phyloP scores from a whole-genome alignment of 306 rosid species.

The Potentilla sterilis region DNA sequence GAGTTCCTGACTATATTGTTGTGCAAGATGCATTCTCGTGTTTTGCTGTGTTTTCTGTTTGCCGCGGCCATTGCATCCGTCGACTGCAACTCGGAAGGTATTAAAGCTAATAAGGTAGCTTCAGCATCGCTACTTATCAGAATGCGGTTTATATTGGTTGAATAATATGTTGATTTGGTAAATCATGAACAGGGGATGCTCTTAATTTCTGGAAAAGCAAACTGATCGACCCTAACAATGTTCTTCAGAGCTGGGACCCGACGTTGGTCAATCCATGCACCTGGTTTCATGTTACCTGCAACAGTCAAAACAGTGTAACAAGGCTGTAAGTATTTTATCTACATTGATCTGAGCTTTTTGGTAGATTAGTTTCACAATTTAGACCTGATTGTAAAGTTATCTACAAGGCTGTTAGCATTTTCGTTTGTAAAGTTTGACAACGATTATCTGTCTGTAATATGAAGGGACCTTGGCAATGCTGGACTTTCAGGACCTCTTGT shows the following conservation, averaged over 20 bases:
- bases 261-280: constrained; percentile 29
- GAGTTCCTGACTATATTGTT: background rate
- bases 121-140: background rate
- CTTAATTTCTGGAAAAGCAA: constrained; percentile 18
- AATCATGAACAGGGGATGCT: constrained; percentile 13
- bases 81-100: constrained; percentile 30
- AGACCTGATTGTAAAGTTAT: background rate
- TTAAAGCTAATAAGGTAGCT: background rate
- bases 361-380: background rate
- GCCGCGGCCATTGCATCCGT: constrained; percentile 22
- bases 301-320: background rate
- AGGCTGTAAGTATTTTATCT: constrained; percentile 22
- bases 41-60: constrained; percentile 3
- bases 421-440: background rate
- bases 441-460: background rate
- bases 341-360: background rate
- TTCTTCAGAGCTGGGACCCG: constrained; percentile 37
- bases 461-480: constrained; percentile 33
- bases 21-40: constrained; percentile 1
- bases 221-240: constrained; percentile 23
- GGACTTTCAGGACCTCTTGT: constrained; percentile 26
- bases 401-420: no score
- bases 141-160: background rate
- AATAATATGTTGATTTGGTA: background rate
- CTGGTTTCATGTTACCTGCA: constrained; percentile 33